phyloP scores from a whole-genome alignment of 2,329 filamentous ascomycete species.

The Ceratocystis papillata region DNA sequence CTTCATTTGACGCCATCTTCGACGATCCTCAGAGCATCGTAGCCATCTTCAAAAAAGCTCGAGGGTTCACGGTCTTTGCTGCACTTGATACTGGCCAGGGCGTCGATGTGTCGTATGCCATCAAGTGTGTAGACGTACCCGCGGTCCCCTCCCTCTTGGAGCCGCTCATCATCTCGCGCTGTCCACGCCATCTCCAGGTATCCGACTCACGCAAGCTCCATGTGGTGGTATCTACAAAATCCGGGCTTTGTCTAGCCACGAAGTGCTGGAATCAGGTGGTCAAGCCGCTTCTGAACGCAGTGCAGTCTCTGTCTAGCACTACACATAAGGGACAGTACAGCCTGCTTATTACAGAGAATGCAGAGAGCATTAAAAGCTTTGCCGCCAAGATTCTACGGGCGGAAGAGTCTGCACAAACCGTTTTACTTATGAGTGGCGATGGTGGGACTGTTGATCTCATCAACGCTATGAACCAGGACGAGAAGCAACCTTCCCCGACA shows the following conservation, averaged over 20 bases:
- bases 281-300: constrained; percentile 4
- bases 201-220: constrained; percentile 37
- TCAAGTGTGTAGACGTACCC: constrained; percentile 25
- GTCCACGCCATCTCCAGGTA: constrained; percentile 19
- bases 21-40: constrained; percentile 5
- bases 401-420: constrained; percentile 37
- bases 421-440: constrained; percentile 77
- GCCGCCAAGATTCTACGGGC: constrained; percentile 35
- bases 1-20: constrained; percentile 8
- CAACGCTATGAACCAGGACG: constrained; percentile 41
- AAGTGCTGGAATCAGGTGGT: constrained; percentile 18
- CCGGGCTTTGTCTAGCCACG: constrained; percentile 49
- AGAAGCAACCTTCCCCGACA: constrained; percentile 29
- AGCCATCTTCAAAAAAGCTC: constrained; percentile 3
- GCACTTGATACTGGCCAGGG: constrained; percentile 16
- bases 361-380: constrained; percentile 54
- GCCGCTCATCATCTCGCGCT: constrained; percentile 20
- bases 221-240: constrained; percentile 56
- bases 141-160: constrained; percentile 29
- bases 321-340: constrained; percentile 33
- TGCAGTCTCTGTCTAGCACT: constrained; percentile 24
- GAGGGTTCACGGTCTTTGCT: constrained; percentile 11
- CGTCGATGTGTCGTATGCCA: constrained; percentile 23
- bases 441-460: constrained; percentile 75
- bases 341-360: constrained; percentile 52